Conservation (phyloP, 2,329 filamentous ascomycete species). For the Zymoseptoria tritici region DNA sequence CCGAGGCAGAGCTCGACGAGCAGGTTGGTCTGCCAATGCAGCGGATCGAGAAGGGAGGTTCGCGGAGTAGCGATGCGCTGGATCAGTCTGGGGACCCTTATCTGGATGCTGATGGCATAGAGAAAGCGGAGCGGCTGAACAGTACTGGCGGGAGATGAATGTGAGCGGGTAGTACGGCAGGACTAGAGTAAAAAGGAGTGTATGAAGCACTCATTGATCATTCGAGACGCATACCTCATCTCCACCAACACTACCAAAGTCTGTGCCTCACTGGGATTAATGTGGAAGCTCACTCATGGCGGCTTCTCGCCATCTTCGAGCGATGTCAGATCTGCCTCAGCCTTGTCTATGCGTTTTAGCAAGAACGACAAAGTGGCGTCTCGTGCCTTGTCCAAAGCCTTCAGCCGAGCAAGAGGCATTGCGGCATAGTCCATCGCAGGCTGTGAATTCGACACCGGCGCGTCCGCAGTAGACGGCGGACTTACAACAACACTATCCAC, state of each 20-base stretch:
- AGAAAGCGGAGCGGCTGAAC: slow-evolving; percentile 10
- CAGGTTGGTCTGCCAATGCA: slow-evolving; percentile 1
- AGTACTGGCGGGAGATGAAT: neutral
- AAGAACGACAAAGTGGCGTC: slow-evolving; percentile 48
- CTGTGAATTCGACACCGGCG: slow-evolving; percentile 5
- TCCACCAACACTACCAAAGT: neutral
- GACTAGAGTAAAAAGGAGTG: neutral
- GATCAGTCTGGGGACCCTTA: slow-evolving; percentile 7
- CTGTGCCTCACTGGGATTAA: neutral
- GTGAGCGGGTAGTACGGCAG: neutral
- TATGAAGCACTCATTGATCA: neutral
- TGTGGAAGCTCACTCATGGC: neutral
- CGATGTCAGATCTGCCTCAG: slow-evolving; percentile 31
- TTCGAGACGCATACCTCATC: neutral
- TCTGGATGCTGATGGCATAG: slow-evolving; percentile 12
- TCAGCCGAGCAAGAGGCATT: slow-evolving; percentile 36
- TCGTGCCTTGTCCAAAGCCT: slow-evolving; percentile 41
- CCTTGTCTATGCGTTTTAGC: slow-evolving; percentile 46
- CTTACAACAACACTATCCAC: slow-evolving; percentile 1
- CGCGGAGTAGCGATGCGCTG: slow-evolving; percentile 1
- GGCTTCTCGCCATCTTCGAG: slow-evolving; percentile 1
- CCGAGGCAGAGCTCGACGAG: slow-evolving; percentile 4
- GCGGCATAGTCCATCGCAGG: slow-evolving; percentile 33
- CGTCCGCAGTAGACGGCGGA: neutral
- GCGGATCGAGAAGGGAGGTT: slow-evolving; percentile 1